phyloP scores from a whole-genome alignment of 2,329 filamentous ascomycete genomes.

The Xylaria arbuscula region DNA sequence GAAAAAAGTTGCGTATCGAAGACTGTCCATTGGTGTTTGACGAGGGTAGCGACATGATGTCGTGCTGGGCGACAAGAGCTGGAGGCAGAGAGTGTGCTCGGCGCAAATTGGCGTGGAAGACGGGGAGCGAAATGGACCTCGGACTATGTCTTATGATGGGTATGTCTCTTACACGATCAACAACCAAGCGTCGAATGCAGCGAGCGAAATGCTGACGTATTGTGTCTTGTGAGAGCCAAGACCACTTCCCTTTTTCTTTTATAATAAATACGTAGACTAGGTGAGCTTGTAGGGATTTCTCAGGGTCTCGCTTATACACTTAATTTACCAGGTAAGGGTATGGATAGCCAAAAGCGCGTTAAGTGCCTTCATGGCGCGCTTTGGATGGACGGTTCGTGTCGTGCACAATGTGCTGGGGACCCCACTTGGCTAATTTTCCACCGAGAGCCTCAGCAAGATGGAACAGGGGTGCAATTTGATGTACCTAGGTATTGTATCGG shows the following conservation, averaged over 20 bases:
- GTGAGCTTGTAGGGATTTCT: background rate
- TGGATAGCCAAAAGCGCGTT: conserved; percentile 26
- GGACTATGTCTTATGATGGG: background rate
- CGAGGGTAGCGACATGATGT: conserved; percentile 54
- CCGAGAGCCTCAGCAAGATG: conserved; percentile 27
- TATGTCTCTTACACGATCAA: background rate
- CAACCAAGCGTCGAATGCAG: background rate
- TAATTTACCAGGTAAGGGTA: background rate
- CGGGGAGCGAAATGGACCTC: background rate
- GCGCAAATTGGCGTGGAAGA: conserved; percentile 2
- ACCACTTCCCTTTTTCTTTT: background rate
- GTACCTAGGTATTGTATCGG: background rate
- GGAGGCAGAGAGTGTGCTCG: background rate
- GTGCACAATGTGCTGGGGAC: conserved; percentile 1
- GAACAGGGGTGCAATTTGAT: background rate
- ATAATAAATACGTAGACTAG: background rate
- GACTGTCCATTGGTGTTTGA: conserved; percentile 55
- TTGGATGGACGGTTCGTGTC: background rate
- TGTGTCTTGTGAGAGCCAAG: background rate
- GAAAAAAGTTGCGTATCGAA: conserved; percentile 73
- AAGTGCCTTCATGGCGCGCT: conserved; percentile 29
- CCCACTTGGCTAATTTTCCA: conserved; percentile 22
- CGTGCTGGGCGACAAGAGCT: background rate
- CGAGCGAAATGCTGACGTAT: background rate
- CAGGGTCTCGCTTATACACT: background rate